Percentiles rank a stretch among this genome's conserved stretches.
Conservation (phyloP, 2,329 filamentous ascomycete species). For the Alternaria rosae region DNA sequence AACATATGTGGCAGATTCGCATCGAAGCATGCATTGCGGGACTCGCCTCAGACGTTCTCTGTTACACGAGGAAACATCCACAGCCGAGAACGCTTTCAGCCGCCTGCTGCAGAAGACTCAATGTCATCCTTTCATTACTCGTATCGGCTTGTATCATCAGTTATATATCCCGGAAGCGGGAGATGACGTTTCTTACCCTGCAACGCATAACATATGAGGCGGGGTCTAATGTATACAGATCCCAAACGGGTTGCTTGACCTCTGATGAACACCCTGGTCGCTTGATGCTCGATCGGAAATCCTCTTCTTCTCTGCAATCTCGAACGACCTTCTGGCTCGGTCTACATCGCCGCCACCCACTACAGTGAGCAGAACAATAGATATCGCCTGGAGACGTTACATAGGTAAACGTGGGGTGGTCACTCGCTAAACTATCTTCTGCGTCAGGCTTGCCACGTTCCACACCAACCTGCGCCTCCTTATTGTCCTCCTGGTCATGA, state of each 20-base stretch:
- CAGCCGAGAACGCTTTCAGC: neutral
- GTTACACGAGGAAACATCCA: neutral
- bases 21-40: neutral
- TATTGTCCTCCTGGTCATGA: neutral
- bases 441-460: neutral
- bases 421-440: neutral
- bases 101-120: slow-evolving; percentile 3
- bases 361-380: neutral
- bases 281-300: neutral
- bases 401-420: neutral
- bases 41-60: neutral
- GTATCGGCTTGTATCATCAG: neutral
- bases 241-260: neutral
- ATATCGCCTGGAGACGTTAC: neutral
- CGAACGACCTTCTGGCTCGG: neutral
- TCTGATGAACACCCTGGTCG: neutral
- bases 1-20: neutral
- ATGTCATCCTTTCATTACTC: neutral
- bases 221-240: neutral
- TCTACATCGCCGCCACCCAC: neutral
- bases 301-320: neutral
- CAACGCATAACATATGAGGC: slow-evolving; percentile 1
- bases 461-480: neutral
- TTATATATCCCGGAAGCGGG: neutral
- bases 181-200: slow-evolving; percentile 12